Evolutionary conservation across 1,284 basidiomycete genomes (phyloP).

Genomic region (Cutaneotrichosporon spelunceum): DNA sequence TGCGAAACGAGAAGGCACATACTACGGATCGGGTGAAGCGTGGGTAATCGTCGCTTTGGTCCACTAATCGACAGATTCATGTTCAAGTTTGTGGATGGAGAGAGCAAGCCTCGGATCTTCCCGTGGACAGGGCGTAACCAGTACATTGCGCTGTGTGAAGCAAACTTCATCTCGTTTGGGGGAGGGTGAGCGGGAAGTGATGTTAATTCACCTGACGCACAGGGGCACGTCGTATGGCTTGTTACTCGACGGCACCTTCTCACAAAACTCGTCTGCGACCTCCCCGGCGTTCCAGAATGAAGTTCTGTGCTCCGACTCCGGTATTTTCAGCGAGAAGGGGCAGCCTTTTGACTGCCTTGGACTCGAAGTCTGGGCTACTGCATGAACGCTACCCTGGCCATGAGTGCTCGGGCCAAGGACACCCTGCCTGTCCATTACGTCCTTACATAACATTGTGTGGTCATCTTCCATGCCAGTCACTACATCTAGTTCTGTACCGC

Average conservation of each 20-base stretch:
- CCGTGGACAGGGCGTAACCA: slow-evolving; percentile 87
- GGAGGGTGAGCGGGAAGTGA: slow-evolving; percentile 66
- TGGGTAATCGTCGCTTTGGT: slow-evolving; percentile 53
- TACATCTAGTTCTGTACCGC: no score
- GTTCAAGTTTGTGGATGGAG: slow-evolving; percentile 57
- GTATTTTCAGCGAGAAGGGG: slow-evolving; percentile 56
- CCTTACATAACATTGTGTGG: no score
- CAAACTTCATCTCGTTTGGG: slow-evolving; percentile 76
- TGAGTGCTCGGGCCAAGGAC: no score
- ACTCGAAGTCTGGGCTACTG: slow-evolving; percentile 71
- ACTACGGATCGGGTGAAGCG: slow-evolving; percentile 83
- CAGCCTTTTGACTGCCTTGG: slow-evolving; percentile 73
- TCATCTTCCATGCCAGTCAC: no score
- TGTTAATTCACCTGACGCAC: not conserved
- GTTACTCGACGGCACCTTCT: slow-evolving; percentile 78
- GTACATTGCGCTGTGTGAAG: slow-evolving; percentile 83
- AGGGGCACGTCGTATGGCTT: slow-evolving; percentile 85
- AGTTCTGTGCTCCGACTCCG: slow-evolving; percentile 61
- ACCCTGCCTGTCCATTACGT: no score
- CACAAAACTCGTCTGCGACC: slow-evolving; percentile 74
- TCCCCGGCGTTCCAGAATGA: slow-evolving; percentile 89
- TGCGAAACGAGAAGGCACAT: slow-evolving; percentile 58
- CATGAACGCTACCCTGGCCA: not conserved
- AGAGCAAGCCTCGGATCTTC: slow-evolving; percentile 60
- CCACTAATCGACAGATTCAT: slow-evolving; percentile 61